phyloP scores from a whole-genome alignment of 768 basidiomycete species.

The Russula virescens region DNA sequence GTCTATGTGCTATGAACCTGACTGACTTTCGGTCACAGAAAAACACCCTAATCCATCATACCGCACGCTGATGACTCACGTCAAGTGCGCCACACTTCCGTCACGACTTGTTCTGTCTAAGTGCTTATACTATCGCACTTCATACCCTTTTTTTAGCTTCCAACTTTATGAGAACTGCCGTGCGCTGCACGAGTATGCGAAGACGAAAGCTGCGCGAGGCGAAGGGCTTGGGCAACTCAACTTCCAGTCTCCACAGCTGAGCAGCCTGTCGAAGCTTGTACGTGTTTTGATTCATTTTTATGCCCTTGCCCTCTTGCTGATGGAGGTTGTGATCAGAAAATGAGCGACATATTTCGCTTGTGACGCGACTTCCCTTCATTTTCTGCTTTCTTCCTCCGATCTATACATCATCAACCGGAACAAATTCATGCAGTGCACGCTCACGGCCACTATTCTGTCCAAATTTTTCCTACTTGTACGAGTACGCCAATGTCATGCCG shows the following conservation, averaged over 20 bases:
- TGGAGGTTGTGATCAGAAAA: background rate
- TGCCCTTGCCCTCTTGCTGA: background rate
- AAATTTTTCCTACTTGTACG: constrained; percentile 9
- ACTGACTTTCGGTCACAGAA: background rate
- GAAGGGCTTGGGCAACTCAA: constrained; percentile 9
- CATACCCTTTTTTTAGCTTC: background rate
- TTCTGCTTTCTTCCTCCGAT: background rate
- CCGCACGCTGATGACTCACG: constrained; percentile 9
- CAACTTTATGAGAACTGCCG: constrained; percentile 7
- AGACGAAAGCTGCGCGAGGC: constrained; percentile 7
- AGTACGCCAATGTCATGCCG: too few relatives aligned
- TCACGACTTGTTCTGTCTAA: too few relatives aligned
- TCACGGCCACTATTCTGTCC: too few relatives aligned
- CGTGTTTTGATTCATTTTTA: background rate
- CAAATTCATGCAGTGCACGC: too few relatives aligned
- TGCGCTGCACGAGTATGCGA: constrained; percentile 15
- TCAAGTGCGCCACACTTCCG: constrained; percentile 13
- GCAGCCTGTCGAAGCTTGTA: constrained; percentile 17
- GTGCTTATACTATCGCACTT: too few relatives aligned
- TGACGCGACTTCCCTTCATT: constrained; percentile 2
- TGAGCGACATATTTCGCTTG: background rate
- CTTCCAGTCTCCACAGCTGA: constrained; percentile 18
- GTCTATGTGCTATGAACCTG: background rate
- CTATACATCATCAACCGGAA: background rate
- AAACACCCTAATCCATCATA: constrained; percentile 1